Percentiles rank a stretch among this genome's conserved stretches.
Conservation (phyloP, 495 filamentous ascomycete species). For the Tuber brumale region DNA sequence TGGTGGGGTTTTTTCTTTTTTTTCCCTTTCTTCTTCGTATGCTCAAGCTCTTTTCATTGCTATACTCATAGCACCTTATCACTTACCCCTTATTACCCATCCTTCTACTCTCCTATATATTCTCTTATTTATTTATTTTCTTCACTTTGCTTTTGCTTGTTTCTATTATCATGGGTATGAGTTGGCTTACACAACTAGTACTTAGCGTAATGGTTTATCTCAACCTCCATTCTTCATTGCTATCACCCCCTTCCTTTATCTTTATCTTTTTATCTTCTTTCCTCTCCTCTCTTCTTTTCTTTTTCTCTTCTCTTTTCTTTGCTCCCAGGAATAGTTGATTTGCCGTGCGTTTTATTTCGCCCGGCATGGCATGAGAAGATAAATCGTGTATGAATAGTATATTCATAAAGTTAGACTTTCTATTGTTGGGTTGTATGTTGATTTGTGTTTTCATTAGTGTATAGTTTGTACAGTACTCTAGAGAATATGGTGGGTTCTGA, state of each 20-base stretch:
- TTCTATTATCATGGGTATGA: not conserved
- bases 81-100: not conserved
- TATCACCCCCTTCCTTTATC: not conserved
- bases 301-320: not conserved
- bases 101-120: not conserved
- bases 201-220: not conserved
- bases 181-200: not conserved
- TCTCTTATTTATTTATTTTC: not conserved
- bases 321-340: not conserved
- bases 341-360: not conserved
- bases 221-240: not conserved
- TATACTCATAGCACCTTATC: not conserved
- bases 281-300: not conserved
- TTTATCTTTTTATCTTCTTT: not conserved
- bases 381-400: slow-evolving; percentile 3
- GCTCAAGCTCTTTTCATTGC: not conserved
- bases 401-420: slow-evolving; percentile 1
- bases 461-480: not conserved
- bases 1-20: not conserved
- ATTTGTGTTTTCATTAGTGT: not conserved
- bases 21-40: not conserved
- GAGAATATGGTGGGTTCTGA: not conserved
- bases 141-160: not conserved
- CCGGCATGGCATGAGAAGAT: not conserved
- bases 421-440: not conserved